Conservation (phyloP, 306 rosid genomes). For the Potentilla sterilis region DNA sequence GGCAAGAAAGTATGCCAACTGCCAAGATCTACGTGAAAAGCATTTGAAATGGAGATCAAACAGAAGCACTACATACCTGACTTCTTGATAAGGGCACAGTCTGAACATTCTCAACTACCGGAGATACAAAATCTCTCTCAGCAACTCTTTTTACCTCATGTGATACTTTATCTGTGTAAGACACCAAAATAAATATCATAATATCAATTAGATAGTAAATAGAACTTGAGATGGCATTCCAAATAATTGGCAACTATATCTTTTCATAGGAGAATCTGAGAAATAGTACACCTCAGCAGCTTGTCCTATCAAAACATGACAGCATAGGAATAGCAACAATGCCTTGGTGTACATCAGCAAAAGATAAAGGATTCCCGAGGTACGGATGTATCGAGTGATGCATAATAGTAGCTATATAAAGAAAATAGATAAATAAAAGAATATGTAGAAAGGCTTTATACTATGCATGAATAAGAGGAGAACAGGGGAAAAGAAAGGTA, state of each 20-base stretch:
- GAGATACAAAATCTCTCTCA: conserved; percentile 33
- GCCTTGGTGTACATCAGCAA: not conserved
- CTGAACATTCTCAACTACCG: conserved; percentile 42
- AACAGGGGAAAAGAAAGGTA: not conserved
- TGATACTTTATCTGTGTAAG: conserved; percentile 28
- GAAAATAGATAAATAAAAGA: not conserved
- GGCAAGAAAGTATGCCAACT: not conserved
- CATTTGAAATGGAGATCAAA: not conserved
- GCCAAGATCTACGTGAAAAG: not conserved
- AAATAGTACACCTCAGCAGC: not conserved
- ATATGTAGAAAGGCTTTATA: not conserved
- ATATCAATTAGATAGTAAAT: conserved; percentile 10
- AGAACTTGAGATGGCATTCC: not conserved
- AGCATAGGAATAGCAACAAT: not conserved
- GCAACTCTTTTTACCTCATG: conserved; percentile 21
- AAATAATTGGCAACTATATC: not conserved
- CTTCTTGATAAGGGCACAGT: conserved; percentile 32
- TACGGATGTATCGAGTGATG: not conserved
- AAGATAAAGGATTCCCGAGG: not conserved
- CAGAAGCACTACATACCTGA: conserved; percentile 47
- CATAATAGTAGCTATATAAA: not conserved
- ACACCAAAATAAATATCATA: not conserved
- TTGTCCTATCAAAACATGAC: not conserved
- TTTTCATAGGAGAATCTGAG: not conserved
- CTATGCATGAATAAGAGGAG: not conserved